phyloP scores from a whole-genome alignment of 2,329 filamentous ascomycete genomes.

The Nothophoma quercina region DNA sequence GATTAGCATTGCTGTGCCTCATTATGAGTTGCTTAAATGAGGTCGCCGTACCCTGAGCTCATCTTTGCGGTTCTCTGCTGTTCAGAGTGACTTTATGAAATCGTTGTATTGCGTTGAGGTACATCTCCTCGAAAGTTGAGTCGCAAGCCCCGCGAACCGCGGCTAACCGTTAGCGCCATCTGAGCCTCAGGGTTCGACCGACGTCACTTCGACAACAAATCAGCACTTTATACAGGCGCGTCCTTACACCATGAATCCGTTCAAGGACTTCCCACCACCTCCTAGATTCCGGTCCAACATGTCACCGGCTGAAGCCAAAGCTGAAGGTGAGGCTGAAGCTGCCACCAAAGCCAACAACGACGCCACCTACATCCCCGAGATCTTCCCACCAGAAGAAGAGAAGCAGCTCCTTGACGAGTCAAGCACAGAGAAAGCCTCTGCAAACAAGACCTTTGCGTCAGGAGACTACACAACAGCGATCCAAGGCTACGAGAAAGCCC shows the following conservation, averaged over 20 bases:
- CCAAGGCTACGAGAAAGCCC: conserved; percentile 80
- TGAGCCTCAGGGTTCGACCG: conserved; percentile 21
- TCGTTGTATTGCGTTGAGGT: background rate
- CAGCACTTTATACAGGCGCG: background rate
- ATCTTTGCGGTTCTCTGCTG: conserved; percentile 13
- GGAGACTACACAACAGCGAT: conserved; percentile 80
- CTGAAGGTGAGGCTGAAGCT: conserved; percentile 13
- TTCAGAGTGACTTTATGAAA: background rate
- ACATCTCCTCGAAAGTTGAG: conserved; percentile 17
- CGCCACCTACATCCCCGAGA: conserved; percentile 27
- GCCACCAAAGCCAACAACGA: conserved; percentile 4
- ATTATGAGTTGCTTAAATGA: background rate
- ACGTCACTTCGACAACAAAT: conserved; percentile 35
- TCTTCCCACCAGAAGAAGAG: conserved; percentile 46
- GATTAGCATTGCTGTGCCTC: conserved; percentile 4
- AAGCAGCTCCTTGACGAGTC: conserved; percentile 72
- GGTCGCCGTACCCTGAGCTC: conserved; percentile 21
- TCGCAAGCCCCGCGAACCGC: conserved; percentile 30
- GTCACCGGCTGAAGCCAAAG: conserved; percentile 7
- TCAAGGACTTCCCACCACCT: background rate
- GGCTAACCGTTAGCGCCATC: conserved; percentile 17
- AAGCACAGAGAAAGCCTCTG: conserved; percentile 74
- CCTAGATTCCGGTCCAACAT: conserved; percentile 9
- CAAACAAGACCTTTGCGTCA: conserved; percentile 79
- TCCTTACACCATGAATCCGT: background rate